A percentile compares a stretch with the other conserved stretches of the same genome.
Evolutionary conservation across 257 asterid genomes (phyloP).

Genomic region (Solanum acaule): DNA sequence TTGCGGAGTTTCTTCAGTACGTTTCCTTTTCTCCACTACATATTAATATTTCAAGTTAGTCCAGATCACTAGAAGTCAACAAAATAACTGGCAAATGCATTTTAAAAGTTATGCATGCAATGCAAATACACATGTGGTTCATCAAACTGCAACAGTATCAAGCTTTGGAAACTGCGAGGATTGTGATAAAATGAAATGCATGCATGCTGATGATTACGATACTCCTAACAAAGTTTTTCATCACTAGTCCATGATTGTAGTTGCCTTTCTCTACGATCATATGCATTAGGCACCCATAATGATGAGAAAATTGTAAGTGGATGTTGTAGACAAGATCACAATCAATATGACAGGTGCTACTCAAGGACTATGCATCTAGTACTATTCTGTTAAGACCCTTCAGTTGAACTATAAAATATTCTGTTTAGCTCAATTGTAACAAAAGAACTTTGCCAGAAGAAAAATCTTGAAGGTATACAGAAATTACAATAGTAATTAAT

Average conservation of each 20-base stretch:
- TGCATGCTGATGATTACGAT: not conserved
- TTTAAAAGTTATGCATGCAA: not conserved
- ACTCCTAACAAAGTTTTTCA: not conserved
- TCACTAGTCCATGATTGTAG: not conserved
- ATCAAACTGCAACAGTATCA: too few species aligned
- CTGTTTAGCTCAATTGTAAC: not conserved
- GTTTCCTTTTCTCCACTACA: conserved; percentile 71
- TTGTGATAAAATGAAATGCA: too few species aligned
- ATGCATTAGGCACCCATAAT: not conserved
- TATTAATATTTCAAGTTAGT: not conserved
- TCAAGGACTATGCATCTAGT: not conserved
- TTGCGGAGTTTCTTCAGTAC: conserved; percentile 55
- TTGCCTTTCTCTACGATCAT: not conserved
- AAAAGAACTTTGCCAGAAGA: not conserved
- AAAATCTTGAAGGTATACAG: not conserved
- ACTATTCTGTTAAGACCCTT: not conserved
- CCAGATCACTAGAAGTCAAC: not conserved
- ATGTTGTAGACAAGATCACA: not conserved
- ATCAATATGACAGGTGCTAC: not conserved
- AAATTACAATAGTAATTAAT: not conserved
- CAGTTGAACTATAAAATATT: not conserved
- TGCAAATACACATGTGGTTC: too few species aligned
- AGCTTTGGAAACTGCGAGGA: too few species aligned
- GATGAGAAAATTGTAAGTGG: not conserved
- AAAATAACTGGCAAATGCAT: not conserved